Percentiles rank a stretch among this genome's conserved stretches.
Evolutionary conservation across 2,329 filamentous ascomycete species (phyloP).

Genomic region (Phaeosphaeriaceae sp.): DNA sequence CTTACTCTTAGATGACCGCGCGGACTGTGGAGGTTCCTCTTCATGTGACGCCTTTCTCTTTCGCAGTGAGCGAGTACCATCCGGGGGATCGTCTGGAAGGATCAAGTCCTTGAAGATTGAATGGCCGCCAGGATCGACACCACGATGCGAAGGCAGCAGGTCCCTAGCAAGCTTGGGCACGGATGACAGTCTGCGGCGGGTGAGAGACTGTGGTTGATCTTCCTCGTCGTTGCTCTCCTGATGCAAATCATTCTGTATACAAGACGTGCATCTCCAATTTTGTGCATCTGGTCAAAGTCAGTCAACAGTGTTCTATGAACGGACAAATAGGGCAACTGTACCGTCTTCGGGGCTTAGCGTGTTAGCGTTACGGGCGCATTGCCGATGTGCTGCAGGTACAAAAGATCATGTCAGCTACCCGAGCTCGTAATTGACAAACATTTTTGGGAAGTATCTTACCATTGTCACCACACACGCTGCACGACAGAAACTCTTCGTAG

Average conservation of each 20-base stretch:
- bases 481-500: conserved; percentile 80
- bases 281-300: conserved; percentile 57
- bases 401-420: conserved; percentile 56
- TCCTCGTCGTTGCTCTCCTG: conserved; percentile 39
- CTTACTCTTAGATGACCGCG: conserved; percentile 52
- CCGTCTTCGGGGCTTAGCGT: conserved; percentile 69
- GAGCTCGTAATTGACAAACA: conserved; percentile 43
- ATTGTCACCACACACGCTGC: conserved; percentile 80
- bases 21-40: conserved; percentile 62
- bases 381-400: conserved; percentile 78
- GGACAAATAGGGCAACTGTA: conserved; percentile 53
- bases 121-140: conserved; percentile 68
- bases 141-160: conserved; percentile 73
- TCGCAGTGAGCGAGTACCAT: conserved; percentile 78
- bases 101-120: conserved; percentile 79
- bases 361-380: conserved; percentile 81
- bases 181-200: conserved; percentile 63
- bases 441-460: conserved; percentile 63
- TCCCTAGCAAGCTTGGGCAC: conserved; percentile 74
- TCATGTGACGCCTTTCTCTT: conserved; percentile 84
- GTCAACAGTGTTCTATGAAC: conserved; percentile 15
- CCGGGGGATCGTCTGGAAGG: conserved; percentile 75
- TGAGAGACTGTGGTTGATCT: conserved; percentile 49
- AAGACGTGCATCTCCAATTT: conserved; percentile 69
- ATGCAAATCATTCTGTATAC: conserved; percentile 57